Conservation (phyloP, 129 eudicot species). For the Artemisia argyi region DNA sequence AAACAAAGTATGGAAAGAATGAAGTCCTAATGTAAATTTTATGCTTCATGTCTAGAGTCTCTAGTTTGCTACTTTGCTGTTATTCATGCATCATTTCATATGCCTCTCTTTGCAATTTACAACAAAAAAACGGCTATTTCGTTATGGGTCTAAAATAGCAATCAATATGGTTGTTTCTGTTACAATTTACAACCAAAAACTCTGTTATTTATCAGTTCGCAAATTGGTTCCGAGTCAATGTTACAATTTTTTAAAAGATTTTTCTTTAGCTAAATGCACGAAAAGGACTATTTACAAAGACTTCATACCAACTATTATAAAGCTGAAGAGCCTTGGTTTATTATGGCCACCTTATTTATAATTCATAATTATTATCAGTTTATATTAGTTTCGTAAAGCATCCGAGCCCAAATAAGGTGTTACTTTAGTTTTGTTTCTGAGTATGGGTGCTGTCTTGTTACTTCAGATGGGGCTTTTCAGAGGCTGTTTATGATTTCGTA, state of each 20-base stretch:
- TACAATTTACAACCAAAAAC: no score
- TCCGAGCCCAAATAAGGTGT: neutral
- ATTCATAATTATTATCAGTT: neutral
- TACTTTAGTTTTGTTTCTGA: neutral
- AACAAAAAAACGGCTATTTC: no score
- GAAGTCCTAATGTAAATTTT: neutral
- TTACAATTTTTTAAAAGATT: no score
- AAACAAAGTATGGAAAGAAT: neutral
- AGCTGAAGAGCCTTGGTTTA: no score
- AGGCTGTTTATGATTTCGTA: slow-evolving; percentile 88
- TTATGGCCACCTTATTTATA: no score
- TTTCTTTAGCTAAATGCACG: neutral
- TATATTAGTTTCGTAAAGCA: slow-evolving; percentile 12
- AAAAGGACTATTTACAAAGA: neutral
- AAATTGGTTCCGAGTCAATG: neutral
- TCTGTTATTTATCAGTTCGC: no score
- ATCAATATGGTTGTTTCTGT: no score
- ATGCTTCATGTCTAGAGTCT: no score
- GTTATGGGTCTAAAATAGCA: no score
- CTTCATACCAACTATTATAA: neutral
- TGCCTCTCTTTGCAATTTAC: neutral
- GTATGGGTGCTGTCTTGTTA: slow-evolving; percentile 14
- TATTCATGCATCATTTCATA: neutral
- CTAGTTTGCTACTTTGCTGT: no score
- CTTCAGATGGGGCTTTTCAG: slow-evolving; percentile 65